phyloP scores from a whole-genome alignment of 352 stramenopile genomes.

The Globisporangium sylvaticum region DNA sequence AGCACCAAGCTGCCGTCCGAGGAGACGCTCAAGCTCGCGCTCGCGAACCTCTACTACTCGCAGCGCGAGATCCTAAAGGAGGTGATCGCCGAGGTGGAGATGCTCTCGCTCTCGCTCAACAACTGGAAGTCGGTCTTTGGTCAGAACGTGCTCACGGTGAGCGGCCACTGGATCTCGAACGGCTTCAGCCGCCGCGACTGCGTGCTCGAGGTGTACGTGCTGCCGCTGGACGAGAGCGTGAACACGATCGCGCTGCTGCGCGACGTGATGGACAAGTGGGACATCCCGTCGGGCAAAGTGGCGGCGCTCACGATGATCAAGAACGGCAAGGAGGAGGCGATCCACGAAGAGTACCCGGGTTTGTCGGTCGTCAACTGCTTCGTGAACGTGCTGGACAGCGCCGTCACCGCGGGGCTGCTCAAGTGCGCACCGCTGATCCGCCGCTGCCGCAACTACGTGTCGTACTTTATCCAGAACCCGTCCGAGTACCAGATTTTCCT shows the following conservation, averaged over 20 bases:
- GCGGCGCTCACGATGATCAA: slow-evolving; percentile 67
- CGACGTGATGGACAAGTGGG: slow-evolving; percentile 82
- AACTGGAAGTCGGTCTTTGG: slow-evolving; percentile 80
- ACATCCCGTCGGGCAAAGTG: slow-evolving; percentile 67
- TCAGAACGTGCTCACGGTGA: slow-evolving; percentile 76
- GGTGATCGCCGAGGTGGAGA: slow-evolving; percentile 67
- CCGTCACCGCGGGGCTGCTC: slow-evolving; percentile 46
- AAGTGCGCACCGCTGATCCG: slow-evolving; percentile 62
- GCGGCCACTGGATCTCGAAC: slow-evolving; percentile 73
- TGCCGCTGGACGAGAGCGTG: slow-evolving; percentile 68
- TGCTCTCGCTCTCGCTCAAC: slow-evolving; percentile 71
- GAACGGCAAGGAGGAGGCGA: slow-evolving; percentile 37
- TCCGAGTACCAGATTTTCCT: slow-evolving; percentile 83
- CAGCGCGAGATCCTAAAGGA: slow-evolving; percentile 80
- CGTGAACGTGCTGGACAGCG: slow-evolving; percentile 52
- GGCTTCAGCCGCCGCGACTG: slow-evolving; percentile 73
- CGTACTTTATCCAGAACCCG: slow-evolving; percentile 81
- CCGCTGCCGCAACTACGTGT: slow-evolving; percentile 73
- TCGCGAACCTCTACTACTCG: slow-evolving; percentile 77
- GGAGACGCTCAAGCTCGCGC: slow-evolving; percentile 64
- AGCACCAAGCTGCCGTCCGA: slow-evolving; percentile 54
- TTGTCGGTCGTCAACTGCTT: slow-evolving; percentile 70
- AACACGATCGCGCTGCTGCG: slow-evolving; percentile 76
- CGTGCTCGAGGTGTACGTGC: slow-evolving; percentile 71
- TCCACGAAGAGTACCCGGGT: slow-evolving; percentile 64